Conservation (phyloP, 1,284 basidiomycete genomes). For the Ceratobasidium sp. region DNA sequence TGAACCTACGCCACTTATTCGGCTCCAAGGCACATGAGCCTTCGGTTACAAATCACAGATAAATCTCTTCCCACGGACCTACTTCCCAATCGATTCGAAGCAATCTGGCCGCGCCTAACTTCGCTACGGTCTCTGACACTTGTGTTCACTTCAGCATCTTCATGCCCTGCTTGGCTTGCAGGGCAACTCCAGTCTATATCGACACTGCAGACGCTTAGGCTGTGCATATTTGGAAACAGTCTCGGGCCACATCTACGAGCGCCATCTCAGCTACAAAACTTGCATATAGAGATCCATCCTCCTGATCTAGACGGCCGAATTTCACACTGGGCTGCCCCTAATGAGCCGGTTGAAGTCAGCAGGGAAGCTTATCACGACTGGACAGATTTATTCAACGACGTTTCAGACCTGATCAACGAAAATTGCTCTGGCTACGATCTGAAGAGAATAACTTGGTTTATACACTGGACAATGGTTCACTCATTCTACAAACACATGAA, state of each 20-base stretch:
- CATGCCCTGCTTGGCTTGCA: slow-evolving; percentile 13
- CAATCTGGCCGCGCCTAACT: slow-evolving; percentile 21
- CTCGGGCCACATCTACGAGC: slow-evolving; percentile 21
- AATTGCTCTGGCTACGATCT: neutral
- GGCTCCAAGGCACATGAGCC: slow-evolving; percentile 3
- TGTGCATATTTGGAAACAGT: slow-evolving; percentile 19
- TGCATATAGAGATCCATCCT: slow-evolving; percentile 22
- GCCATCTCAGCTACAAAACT: neutral
- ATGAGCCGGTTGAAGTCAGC: neutral
- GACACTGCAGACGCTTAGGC: slow-evolving; percentile 10
- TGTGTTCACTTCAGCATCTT: neutral
- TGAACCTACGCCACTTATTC: neutral
- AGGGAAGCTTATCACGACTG: slow-evolving; percentile 24
- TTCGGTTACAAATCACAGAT: neutral
- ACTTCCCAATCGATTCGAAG: neutral
- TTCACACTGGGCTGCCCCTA: neutral
- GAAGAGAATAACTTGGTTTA: slow-evolving; percentile 6
- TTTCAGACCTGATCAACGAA: slow-evolving; percentile 4
- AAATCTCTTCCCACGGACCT: neutral
- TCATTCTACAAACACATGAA: slow-evolving; percentile 26
- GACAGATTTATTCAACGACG: slow-evolving; percentile 36
- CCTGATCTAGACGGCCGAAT: neutral
- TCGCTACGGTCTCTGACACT: slow-evolving; percentile 20
- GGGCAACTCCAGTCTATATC: neutral
- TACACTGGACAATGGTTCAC: slow-evolving; percentile 26